Evolutionary conservation across 2,329 filamentous ascomycete genomes (phyloP).

Genomic region (Annulohypoxylon truncatum): DNA sequence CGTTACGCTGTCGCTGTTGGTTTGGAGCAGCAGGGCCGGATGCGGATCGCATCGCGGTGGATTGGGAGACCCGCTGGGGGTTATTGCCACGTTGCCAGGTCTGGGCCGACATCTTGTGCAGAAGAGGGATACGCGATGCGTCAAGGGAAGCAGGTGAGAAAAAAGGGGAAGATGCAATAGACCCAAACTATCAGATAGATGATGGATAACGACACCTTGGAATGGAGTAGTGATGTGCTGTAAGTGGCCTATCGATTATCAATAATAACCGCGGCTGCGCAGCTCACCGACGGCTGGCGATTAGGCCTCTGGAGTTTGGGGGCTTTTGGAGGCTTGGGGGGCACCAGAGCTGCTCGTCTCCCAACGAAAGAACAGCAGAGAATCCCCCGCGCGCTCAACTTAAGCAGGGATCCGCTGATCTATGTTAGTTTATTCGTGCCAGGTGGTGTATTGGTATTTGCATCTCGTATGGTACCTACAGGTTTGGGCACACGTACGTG

Average conservation of each 20-base stretch:
- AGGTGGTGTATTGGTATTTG: constrained; percentile 29
- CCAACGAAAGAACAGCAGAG: constrained; percentile 31
- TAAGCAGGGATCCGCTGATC: constrained; percentile 39
- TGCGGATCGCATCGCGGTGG: constrained; percentile 39
- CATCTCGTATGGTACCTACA: constrained; percentile 4
- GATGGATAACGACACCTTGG: background rate
- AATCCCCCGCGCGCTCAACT: constrained; percentile 33
- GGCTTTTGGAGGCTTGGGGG: constrained; percentile 13
- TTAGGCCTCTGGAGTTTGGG: constrained; percentile 23
- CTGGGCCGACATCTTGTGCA: constrained; percentile 39
- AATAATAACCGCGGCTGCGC: constrained; percentile 11
- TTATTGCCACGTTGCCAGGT: constrained; percentile 44
- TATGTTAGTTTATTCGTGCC: constrained; percentile 38
- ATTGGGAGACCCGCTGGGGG: constrained; percentile 35
- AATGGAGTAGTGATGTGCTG: constrained; percentile 8
- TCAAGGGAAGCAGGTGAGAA: constrained; percentile 5
- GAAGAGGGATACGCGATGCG: constrained; percentile 6
- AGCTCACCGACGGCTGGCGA: constrained; percentile 32
- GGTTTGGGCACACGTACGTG: constrained; percentile 2
- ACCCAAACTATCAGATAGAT: constrained; percentile 1
- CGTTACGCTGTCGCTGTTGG: constrained; percentile 45
- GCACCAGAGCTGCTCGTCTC: constrained; percentile 16
- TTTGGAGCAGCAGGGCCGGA: constrained; percentile 31
- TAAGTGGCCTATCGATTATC: constrained; percentile 22
- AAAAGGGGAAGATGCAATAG: constrained; percentile 4